Evolutionary conservation across 140 eudicot species (phyloP), one percentile per base, ranked within the genome.

Genomic region (Oenanthe javanica): DNA sequence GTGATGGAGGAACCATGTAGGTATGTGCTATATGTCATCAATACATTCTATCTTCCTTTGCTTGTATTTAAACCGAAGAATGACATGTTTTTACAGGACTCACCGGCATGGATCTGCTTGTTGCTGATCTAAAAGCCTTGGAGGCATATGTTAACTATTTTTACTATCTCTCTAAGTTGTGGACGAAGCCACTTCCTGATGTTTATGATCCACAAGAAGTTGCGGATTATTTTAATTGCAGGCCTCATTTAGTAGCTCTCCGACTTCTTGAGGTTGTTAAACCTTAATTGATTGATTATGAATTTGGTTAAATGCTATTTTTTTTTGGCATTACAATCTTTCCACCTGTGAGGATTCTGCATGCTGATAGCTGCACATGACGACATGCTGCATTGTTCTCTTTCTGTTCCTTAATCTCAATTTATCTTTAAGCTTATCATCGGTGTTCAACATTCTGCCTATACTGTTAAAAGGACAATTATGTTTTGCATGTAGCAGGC

Each of bases 161-260:
- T 76, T 96, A 96, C 81, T 80, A 78, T 75, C 79, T 88, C 47
- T 80, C 98, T 69, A 89, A 88, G 91, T 82, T 88, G 89, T 96
- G 98, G 98, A 81, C 97, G 51, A 92, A 86, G 84, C 99, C 99
- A 78, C 93, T 96, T 82, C 99, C 99, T 75, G 99, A 96, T 83
- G 87, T 82, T 72, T 96, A 93, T 77, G 91, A 89, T 77, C 89
- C 98, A 52, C 85, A 91, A 83, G 88, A 86, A 79, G 91, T 93
- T 78, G 84, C 86, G 13, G 86, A 83, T 67, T 96, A 96, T 81
- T 96, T 96, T 84, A 87, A 83, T 82, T 89, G 96, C 87, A 87
- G 99, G 83, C 99, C 99, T 81, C 99, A 96, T 89, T 77, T 96
- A 72, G 94, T 93, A 47, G 96, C 97, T 79, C 88, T 93, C 69